Percentiles rank a stretch among this genome's conserved stretches.
Evolutionary conservation across 208 protist genomes (phyloP).

Genomic region (Trypanosoma scelopori): DNA sequence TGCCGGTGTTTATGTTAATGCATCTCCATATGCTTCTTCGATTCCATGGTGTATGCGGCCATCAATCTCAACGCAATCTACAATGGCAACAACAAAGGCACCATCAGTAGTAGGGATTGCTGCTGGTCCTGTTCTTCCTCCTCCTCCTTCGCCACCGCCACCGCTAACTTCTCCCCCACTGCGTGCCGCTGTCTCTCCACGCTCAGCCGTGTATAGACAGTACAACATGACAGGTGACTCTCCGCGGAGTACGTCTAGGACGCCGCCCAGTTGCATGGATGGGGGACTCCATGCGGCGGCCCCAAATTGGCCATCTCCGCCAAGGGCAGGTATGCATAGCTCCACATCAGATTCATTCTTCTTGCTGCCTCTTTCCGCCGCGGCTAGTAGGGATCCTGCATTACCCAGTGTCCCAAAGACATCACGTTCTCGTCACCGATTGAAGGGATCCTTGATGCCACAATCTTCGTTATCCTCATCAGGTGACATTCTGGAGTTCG

Average conservation of each 20-base stretch:
- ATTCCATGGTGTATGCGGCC: too few relatives aligned
- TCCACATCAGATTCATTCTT: too few relatives aligned
- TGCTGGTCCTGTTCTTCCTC: neutral
- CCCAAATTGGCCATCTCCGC: too few relatives aligned
- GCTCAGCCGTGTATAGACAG: conserved; percentile 30
- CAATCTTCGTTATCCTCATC: neutral
- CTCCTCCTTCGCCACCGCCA: neutral
- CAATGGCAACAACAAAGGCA: neutral
- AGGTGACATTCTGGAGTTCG: conserved; percentile 31
- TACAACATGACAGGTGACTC: conserved; percentile 9
- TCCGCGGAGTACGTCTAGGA: neutral
- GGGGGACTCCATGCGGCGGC: neutral
- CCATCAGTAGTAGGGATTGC: too few relatives aligned
- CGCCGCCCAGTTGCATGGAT: neutral
- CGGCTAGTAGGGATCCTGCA: neutral
- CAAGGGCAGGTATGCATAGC: too few relatives aligned
- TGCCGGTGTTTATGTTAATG: too few relatives aligned
- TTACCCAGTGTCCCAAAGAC: neutral
- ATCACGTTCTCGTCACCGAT: neutral
- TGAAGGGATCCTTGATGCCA: neutral
- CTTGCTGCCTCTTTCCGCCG: neutral
- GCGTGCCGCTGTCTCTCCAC: conserved; percentile 53
- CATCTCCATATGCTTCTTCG: too few relatives aligned
- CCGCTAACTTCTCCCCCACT: conserved; percentile 39
- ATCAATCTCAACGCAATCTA: neutral